phyloP scores from a whole-genome alignment of 768 basidiomycete species.

The Serendipita indica region DNA sequence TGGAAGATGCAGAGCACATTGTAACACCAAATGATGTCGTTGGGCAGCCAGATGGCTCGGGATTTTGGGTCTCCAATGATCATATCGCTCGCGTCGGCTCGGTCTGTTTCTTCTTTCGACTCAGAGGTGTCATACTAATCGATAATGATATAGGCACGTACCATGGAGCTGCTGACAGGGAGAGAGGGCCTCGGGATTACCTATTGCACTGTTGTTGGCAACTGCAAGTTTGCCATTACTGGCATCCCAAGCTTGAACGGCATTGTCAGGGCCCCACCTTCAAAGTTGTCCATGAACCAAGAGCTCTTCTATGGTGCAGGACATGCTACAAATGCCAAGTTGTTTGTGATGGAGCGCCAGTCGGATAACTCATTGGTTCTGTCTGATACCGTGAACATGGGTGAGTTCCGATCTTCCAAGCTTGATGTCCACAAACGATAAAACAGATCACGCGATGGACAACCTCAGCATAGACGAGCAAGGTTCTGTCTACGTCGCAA shows the following conservation, averaged over 20 bases:
- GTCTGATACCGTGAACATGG: slow-evolving; percentile 38
- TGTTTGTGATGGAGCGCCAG: slow-evolving; percentile 39
- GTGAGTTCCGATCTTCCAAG: slow-evolving; percentile 23
- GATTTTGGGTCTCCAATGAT: slow-evolving; percentile 60
- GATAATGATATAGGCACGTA: not conserved
- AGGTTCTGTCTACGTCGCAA: slow-evolving; percentile 45
- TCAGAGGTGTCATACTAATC: not conserved
- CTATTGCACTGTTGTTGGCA: slow-evolving; percentile 44
- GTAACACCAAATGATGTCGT: slow-evolving; percentile 57
- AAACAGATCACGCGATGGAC: slow-evolving; percentile 38
- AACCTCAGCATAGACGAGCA: slow-evolving; percentile 45
- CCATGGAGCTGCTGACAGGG: not conserved
- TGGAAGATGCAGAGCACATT: slow-evolving; percentile 36
- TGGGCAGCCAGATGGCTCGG: slow-evolving; percentile 47
- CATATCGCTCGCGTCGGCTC: slow-evolving; percentile 37
- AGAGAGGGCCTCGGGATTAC: slow-evolving; percentile 34
- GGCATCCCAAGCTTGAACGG: slow-evolving; percentile 47
- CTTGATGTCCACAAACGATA: not conserved
- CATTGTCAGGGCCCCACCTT: slow-evolving; percentile 27
- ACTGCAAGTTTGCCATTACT: slow-evolving; percentile 44
- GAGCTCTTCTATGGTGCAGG: slow-evolving; percentile 48
- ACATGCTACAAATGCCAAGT: slow-evolving; percentile 21
- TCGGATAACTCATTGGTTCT: slow-evolving; percentile 42
- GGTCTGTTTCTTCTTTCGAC: slow-evolving; percentile 26
- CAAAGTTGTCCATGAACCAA: slow-evolving; percentile 22